Base-by-base conservation (phyloP, 768 basidiomycete species). In the Ramaria rubella region DNA sequence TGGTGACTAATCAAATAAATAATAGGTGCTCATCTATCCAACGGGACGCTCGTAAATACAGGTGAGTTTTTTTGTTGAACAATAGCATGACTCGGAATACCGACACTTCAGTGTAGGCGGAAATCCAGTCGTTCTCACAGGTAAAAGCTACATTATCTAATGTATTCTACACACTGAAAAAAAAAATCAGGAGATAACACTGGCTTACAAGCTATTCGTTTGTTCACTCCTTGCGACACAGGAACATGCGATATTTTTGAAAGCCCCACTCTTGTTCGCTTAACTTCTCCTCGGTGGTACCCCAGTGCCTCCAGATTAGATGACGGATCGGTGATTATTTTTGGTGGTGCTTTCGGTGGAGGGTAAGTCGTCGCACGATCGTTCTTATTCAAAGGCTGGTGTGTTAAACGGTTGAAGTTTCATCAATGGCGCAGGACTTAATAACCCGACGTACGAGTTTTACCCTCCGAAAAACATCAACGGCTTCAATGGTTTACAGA, bases 371-470 rank as follows among this genome's bases (percentile, higher is more conserved):
- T 52, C 8, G 12, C 51, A 36, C 34, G 34, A 36, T 17, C 8
- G 34, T 36, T 7, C 7, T 19, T 34, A 17, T 24, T 43, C 21
- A 19, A 42, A 23, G 36, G 33, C 31, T 38, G 24, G 70, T 73
- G 7, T 17, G 7, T 36, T 8, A 36, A 8, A 7, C 17, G 24
- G 24, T 45, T 7, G 9, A n/a, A 86, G 87, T 38, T 94, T 85
- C 66, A 85, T 90, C 58, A 90, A 89, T 67, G 77, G 77, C 60
- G 75, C 75, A 0, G 66, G 64, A 15, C 85, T 90, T 61, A 81
- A 86, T 63, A 89, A 90, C 65, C 91, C 90, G 0, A 88, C 86
- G 0, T 85, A 86, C 66, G 87, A 90, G 69, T 87, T 89, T 72
- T 90, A 81, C 75, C 90, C 90, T 4, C 73, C 80, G 8, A 54